These are phyloP conservation scores for Knufia fluminis DNA, from an alignment of 2,329 filamentous ascomycete species.

Conservation along the genomic window DNA sequence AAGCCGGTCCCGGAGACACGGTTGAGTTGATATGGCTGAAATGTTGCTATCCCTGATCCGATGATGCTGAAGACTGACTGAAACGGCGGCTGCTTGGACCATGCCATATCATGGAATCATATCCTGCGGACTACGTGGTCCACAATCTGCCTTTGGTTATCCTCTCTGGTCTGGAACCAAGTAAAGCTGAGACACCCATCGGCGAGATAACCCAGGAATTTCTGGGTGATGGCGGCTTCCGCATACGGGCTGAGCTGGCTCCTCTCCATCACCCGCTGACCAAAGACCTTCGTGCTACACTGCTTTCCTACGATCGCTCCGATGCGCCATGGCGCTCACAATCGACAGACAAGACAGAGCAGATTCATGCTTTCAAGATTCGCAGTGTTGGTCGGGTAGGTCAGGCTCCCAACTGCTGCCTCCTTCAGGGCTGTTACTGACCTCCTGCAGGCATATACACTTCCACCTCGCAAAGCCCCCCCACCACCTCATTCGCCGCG, in stretches of 20 bases:
- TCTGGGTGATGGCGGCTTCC: constrained; percentile 48
- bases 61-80: not conserved
- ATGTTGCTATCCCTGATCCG: not conserved
- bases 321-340: constrained; percentile 58
- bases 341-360: constrained; percentile 42
- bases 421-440: constrained; percentile 13
- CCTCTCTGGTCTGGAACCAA: constrained; percentile 60
- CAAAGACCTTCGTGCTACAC: constrained; percentile 54
- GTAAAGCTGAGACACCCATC: constrained; percentile 38
- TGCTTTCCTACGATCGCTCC: constrained; percentile 57
- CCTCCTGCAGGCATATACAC: constrained; percentile 39
- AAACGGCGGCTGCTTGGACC: constrained; percentile 9
- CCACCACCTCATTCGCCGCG: constrained; percentile 45
- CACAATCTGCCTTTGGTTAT: constrained; percentile 81
- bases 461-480: constrained; percentile 55
- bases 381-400: constrained; percentile 72
- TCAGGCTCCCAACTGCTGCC: constrained; percentile 29
- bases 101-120: constrained; percentile 33
- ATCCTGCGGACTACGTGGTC: constrained; percentile 59
- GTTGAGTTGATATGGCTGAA: too few species aligned
- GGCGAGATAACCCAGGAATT: constrained; percentile 2
- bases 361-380: constrained; percentile 54
- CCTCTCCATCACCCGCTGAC: constrained; percentile 57
- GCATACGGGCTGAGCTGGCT: constrained; percentile 63
- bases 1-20: too few species aligned